These are phyloP conservation scores for Amyloporia xantha DNA, from an alignment of 768 basidiomycete genomes.

Conservation along the genomic window DNA sequence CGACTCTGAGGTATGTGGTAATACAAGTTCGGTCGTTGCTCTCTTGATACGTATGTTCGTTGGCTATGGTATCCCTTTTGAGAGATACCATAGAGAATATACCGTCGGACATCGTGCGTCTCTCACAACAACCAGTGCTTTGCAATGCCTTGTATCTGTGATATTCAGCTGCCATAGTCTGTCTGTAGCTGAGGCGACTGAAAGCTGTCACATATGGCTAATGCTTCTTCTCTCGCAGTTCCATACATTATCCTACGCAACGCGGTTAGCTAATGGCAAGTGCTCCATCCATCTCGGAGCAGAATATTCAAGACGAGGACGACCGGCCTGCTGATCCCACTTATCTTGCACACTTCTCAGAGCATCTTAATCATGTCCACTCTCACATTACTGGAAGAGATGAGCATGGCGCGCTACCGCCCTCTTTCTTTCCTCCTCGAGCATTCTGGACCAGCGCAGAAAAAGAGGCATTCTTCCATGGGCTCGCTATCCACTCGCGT, in stretches of 20 bases:
- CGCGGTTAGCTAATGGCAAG: background rate
- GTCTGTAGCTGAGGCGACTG: background rate
- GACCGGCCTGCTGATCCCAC: conserved; percentile 7
- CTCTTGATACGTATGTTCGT: no score
- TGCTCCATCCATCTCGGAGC: background rate
- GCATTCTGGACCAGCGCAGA: conserved; percentile 64
- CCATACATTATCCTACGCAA: background rate
- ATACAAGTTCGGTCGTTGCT: no score
- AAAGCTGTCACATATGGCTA: background rate
- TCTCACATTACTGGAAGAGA: conserved; percentile 32
- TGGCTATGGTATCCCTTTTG: no score
- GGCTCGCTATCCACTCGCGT: conserved; percentile 57
- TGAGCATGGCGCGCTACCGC: conserved; percentile 27
- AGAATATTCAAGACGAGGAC: background rate
- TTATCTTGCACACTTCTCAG: conserved; percentile 26
- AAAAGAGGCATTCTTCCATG: conserved; percentile 67
- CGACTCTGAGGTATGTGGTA: no score
- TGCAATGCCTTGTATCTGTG: background rate
- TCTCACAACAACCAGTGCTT: no score
- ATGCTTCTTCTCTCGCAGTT: background rate
- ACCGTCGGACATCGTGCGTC: no score
- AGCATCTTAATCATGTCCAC: conserved; percentile 29
- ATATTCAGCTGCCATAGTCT: background rate
- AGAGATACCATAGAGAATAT: no score
- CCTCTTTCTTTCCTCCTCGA: conserved; percentile 23